Evolutionary conservation across 139 green algal genomes (phyloP).

Genomic region (Coelastrella sp.): DNA sequence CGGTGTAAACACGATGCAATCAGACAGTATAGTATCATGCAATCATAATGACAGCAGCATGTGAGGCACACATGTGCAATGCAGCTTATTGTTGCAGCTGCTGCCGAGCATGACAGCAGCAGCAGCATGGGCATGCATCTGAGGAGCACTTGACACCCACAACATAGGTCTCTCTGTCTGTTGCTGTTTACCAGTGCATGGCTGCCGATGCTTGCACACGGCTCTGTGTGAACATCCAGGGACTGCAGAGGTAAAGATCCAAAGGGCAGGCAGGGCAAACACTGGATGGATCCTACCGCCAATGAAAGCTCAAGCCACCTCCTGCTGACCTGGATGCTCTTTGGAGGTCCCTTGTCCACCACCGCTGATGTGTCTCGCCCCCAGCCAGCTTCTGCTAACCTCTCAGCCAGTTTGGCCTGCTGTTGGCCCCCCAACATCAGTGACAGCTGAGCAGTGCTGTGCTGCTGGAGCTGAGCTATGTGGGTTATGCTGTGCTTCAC

Average conservation of each 20-base stretch:
- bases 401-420: constrained; percentile 36
- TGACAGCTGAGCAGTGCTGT: background rate
- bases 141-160: too few relatives aligned
- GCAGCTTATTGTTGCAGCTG: too few relatives aligned
- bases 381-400: constrained; percentile 51
- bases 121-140: too few relatives aligned
- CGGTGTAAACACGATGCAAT: background rate
- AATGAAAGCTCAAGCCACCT: background rate
- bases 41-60: background rate
- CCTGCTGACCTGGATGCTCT: constrained; percentile 38
- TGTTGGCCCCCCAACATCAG: constrained; percentile 23
- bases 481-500: constrained; percentile 21
- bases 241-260: too few relatives aligned
- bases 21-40: background rate
- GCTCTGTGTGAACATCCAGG: too few relatives aligned
- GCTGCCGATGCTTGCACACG: too few relatives aligned
- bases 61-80: too few relatives aligned
- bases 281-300: background rate
- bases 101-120: too few relatives aligned
- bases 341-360: constrained; percentile 55
- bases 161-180: too few relatives aligned
- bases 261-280: too few relatives aligned
- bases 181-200: too few relatives aligned
- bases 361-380: constrained; percentile 51
- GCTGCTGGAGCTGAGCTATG: constrained; percentile 3